Conservation (phyloP, 2,329 filamentous ascomycete genomes). For the Claviceps paspali region DNA sequence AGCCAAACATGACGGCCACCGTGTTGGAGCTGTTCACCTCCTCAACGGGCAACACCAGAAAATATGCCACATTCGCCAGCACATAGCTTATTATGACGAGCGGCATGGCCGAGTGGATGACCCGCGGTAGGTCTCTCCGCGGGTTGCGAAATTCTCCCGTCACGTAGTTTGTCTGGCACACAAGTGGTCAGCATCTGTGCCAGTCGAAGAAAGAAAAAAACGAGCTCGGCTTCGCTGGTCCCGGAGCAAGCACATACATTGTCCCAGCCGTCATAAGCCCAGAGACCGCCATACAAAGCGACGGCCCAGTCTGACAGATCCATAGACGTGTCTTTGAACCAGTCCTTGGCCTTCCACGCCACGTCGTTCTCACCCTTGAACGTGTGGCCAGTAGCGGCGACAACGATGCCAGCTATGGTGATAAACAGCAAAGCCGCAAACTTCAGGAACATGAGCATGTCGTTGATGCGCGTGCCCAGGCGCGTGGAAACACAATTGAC, state of each 20-base stretch:
- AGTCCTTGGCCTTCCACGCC: conserved; percentile 76
- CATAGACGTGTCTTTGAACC: conserved; percentile 75
- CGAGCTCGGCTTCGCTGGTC: neutral
- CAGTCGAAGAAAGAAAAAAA: neutral
- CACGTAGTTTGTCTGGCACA: conserved; percentile 79
- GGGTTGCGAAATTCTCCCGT: conserved; percentile 94
- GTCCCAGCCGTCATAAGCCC: conserved; percentile 98
- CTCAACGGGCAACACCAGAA: conserved; percentile 72
- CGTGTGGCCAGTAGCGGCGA: conserved; percentile 73
- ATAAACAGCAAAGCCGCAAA: conserved; percentile 80
- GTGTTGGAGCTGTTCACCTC: conserved; percentile 82
- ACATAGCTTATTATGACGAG: conserved; percentile 84
- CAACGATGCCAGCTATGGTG: conserved; percentile 75
- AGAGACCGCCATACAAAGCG: conserved; percentile 85
- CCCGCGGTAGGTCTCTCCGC: conserved; percentile 72
- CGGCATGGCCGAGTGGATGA: conserved; percentile 94
- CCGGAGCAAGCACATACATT: conserved; percentile 49
- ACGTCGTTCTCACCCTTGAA: conserved; percentile 57
- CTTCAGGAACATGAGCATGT: conserved; percentile 94
- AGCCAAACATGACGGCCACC: conserved; percentile 87
- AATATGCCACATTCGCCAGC: conserved; percentile 84
- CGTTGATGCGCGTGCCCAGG: conserved; percentile 72
- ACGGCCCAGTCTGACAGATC: conserved; percentile 82
- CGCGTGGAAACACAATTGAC: conserved; percentile 86
- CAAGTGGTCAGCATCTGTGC: neutral